These are phyloP conservation scores for Dorcoceras hygrometricum DNA, from an alignment of 257 asterid genomes.

Conservation along the genomic window DNA sequence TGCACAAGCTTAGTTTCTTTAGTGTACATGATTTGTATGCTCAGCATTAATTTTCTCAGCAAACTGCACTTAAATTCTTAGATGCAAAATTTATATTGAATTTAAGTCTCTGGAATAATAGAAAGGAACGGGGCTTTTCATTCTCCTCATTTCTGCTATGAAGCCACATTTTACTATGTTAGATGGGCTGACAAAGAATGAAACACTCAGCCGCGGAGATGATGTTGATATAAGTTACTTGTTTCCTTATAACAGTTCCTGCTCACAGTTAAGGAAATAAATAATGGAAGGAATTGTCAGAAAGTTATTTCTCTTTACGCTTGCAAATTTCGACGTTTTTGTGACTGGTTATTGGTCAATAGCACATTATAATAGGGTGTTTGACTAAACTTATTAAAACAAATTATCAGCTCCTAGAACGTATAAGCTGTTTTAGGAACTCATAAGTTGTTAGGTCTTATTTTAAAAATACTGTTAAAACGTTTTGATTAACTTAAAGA, in stretches of 20 bases:
- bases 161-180: not conserved
- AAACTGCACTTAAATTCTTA: constrained; percentile 9
- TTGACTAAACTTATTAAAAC: no score
- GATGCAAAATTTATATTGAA: constrained; percentile 5
- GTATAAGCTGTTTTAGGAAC: no score
- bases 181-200: constrained; percentile 2
- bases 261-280: constrained; percentile 18
- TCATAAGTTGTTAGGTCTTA: no score
- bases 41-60: no score
- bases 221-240: constrained; percentile 8
- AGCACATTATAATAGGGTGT: no score
- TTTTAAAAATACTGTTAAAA: no score
- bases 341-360: constrained; percentile 9
- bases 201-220: constrained; percentile 16
- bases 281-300: not conserved
- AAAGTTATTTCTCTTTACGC: constrained; percentile 19
- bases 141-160: constrained; percentile 5
- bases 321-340: constrained; percentile 16
- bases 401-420: no score
- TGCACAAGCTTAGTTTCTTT: no score
- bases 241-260: constrained; percentile 23
- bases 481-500: no score
- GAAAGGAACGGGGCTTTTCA: constrained; percentile 15
- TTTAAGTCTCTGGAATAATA: constrained; percentile 7
- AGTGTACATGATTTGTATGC: no score